phyloP scores from a whole-genome alignment of 2,329 filamentous ascomycete genomes.

The Sphaerulina populicola region DNA sequence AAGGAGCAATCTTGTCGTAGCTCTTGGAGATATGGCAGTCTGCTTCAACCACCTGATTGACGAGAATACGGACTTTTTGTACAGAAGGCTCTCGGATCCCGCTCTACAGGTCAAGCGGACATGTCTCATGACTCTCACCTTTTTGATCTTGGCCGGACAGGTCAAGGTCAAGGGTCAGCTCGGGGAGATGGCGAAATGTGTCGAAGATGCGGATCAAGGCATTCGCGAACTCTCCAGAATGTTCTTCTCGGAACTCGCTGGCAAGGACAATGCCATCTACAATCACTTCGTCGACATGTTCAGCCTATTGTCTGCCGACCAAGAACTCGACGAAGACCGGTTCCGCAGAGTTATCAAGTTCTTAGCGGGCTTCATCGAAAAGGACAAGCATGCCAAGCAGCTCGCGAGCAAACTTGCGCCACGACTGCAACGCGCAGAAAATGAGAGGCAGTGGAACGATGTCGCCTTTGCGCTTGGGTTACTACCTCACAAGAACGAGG shows the following conservation, averaged over 20 bases:
- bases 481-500: slow-evolving; percentile 86
- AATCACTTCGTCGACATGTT: slow-evolving; percentile 99
- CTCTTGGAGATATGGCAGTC: slow-evolving; percentile 96
- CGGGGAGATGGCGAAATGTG: slow-evolving; percentile 97
- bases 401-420: slow-evolving; percentile 87
- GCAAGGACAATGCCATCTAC: slow-evolving; percentile 97
- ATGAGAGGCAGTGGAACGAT: slow-evolving; percentile 93
- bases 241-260: slow-evolving; percentile 97
- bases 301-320: slow-evolving; percentile 76
- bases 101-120: slow-evolving; percentile 91
- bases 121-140: slow-evolving; percentile 96
- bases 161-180: slow-evolving; percentile 99
- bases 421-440: slow-evolving; percentile 75
- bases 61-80: slow-evolving; percentile 97
- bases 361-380: slow-evolving; percentile 90
- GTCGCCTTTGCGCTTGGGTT: slow-evolving; percentile 85
- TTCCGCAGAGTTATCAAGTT: slow-evolving; percentile 86
- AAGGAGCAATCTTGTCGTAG: slow-evolving; percentile 91
- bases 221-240: slow-evolving; percentile 90
- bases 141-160: slow-evolving; percentile 91
- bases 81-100: slow-evolving; percentile 79
- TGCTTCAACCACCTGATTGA: slow-evolving; percentile 99
- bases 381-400: slow-evolving; percentile 97
- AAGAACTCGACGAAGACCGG: slow-evolving; percentile 70
- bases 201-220: slow-evolving; percentile 90